Evolutionary conservation across 495 filamentous ascomycete genomes (phyloP).

Genomic region (Aspergillus nanangensis): DNA sequence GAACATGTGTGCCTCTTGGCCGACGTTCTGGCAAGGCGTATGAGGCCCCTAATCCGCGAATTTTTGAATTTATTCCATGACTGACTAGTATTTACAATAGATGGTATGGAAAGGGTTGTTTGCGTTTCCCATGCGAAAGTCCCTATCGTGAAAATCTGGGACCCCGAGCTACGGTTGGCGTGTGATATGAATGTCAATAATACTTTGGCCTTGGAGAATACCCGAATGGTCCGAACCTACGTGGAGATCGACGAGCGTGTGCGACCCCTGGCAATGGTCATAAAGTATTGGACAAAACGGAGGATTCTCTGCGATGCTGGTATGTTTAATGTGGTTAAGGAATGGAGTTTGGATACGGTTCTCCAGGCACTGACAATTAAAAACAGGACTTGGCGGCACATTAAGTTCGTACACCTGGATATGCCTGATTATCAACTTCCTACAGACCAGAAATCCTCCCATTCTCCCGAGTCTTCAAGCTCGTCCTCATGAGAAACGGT

Average conservation of each 20-base stretch:
- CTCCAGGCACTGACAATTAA: slow-evolving; percentile 14
- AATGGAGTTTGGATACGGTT: not conserved
- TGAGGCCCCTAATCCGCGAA: slow-evolving; percentile 23
- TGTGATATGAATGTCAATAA: slow-evolving; percentile 99
- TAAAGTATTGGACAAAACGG: slow-evolving; percentile 94
- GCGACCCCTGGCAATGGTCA: slow-evolving; percentile 86
- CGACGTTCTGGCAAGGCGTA: slow-evolving; percentile 78
- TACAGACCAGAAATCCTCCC: slow-evolving; percentile 84
- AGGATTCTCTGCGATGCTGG: slow-evolving; percentile 94
- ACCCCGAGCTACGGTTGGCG: slow-evolving; percentile 84
- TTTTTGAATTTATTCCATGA: too few relatives aligned
- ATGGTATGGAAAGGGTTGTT: slow-evolving; percentile 93
- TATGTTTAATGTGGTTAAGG: slow-evolving; percentile 37
- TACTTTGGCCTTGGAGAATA: slow-evolving; percentile 89
- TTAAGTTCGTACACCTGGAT: slow-evolving; percentile 99
- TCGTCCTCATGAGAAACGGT: slow-evolving; percentile 56
- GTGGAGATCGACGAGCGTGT: slow-evolving; percentile 90
- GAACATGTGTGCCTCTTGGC: slow-evolving; percentile 86
- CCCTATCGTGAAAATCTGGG: slow-evolving; percentile 98
- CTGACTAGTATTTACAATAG: slow-evolving; percentile 37
- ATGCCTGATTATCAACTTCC: slow-evolving; percentile 94
- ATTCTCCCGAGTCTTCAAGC: slow-evolving; percentile 85
- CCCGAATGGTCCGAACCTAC: slow-evolving; percentile 96
- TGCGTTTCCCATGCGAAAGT: slow-evolving; percentile 94
- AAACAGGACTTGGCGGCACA: slow-evolving; percentile 80